Evolutionary conservation across 2,329 filamentous ascomycete genomes (phyloP).

Genomic region (Calycina marina): DNA sequence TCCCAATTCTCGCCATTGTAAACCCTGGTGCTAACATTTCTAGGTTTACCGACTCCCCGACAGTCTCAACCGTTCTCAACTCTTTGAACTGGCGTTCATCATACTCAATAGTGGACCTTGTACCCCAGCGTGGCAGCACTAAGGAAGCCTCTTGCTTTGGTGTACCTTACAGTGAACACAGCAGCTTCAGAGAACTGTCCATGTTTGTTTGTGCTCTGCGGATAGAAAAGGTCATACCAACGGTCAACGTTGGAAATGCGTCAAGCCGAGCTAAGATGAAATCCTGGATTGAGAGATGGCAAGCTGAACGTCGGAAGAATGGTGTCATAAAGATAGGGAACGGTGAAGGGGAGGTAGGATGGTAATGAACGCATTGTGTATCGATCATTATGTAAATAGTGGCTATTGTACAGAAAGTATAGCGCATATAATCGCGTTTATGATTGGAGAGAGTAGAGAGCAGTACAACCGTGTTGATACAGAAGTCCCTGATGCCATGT

Average conservation of each 20-base stretch:
- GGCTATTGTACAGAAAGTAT: too few species aligned
- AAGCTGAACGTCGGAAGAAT: constrained; percentile 39
- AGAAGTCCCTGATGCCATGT: too few species aligned
- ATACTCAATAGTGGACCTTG: constrained; percentile 58
- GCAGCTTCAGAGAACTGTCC: constrained; percentile 83
- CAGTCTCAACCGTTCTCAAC: constrained; percentile 49
- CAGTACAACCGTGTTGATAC: too few species aligned
- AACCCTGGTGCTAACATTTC: not conserved
- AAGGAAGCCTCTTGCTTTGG: constrained; percentile 76
- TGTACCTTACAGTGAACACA: constrained; percentile 92
- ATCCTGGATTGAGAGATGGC: constrained; percentile 49
- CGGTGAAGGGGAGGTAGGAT: constrained; percentile 16
- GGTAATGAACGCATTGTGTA: too few species aligned
- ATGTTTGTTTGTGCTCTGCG: constrained; percentile 81
- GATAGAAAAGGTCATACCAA: constrained; percentile 84
- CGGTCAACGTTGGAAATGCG: constrained; percentile 65
- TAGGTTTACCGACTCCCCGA: constrained; percentile 41
- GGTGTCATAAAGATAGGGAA: constrained; percentile 30
- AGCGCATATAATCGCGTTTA: too few species aligned
- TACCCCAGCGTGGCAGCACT: constrained; percentile 72
- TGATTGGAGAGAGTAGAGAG: too few species aligned
- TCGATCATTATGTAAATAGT: too few species aligned
- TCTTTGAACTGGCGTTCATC: constrained; percentile 53
- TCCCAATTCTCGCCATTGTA: constrained; percentile 1
- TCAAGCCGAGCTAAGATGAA: constrained; percentile 44